Evolutionary conservation across 2,329 filamentous ascomycete species (phyloP).

Genomic region (Didymella keratinophila): DNA sequence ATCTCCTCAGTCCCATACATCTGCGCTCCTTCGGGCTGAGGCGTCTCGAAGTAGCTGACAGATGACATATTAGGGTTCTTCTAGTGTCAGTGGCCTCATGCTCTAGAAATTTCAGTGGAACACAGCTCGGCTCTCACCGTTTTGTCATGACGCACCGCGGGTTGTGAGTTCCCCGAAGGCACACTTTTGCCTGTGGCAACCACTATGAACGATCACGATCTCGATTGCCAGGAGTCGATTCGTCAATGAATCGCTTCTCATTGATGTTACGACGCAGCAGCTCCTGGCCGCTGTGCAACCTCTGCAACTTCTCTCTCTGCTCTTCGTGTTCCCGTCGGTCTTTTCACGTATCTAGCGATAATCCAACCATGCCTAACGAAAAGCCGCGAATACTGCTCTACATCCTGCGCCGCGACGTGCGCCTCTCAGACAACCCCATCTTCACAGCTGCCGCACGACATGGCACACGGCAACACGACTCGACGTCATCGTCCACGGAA

Average conservation of each 20-base stretch:
- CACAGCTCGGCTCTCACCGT: slow-evolving; percentile 29
- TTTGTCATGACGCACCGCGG: slow-evolving; percentile 35
- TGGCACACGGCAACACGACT: slow-evolving; percentile 18
- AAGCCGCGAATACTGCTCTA: slow-evolving; percentile 68
- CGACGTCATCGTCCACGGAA: slow-evolving; percentile 14
- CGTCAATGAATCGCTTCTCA: slow-evolving; percentile 28
- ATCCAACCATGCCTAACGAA: slow-evolving; percentile 32
- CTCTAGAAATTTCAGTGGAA: slow-evolving; percentile 32
- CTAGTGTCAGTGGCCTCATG: slow-evolving; percentile 35
- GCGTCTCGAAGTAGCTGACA: slow-evolving; percentile 35
- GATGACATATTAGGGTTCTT: slow-evolving; percentile 34
- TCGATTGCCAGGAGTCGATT: slow-evolving; percentile 23
- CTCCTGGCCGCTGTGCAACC: slow-evolving; percentile 43
- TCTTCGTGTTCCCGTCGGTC: slow-evolving; percentile 32
- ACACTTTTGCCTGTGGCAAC: slow-evolving; percentile 27
- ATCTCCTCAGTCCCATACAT: slow-evolving; percentile 39
- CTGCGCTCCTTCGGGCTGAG: slow-evolving; percentile 26
- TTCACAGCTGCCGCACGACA: slow-evolving; percentile 63
- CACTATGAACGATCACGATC: slow-evolving; percentile 29
- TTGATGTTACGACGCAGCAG: slow-evolving; percentile 45
- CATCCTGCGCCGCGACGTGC: slow-evolving; percentile 74
- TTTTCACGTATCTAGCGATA: slow-evolving; percentile 23
- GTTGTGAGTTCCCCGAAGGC: slow-evolving; percentile 18
- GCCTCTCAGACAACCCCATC: slow-evolving; percentile 77
- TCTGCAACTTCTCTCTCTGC: slow-evolving; percentile 37